Evolutionary conservation across 1,284 basidiomycete species (phyloP).

Genomic region (Ceratobasidium sp.): DNA sequence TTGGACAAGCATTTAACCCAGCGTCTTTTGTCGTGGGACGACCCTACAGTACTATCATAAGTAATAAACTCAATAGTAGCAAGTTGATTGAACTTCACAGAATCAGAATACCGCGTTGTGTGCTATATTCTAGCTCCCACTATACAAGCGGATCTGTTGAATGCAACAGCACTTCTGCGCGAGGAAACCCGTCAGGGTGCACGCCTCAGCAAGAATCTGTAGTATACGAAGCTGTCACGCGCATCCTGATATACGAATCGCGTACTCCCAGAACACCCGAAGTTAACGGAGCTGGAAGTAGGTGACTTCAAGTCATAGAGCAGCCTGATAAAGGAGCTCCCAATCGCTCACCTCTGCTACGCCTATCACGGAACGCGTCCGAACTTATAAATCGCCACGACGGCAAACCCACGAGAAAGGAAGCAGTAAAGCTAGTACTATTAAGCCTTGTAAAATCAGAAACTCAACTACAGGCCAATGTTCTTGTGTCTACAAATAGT

Average conservation of each 20-base stretch:
- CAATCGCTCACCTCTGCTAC: neutral
- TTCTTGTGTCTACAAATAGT: slow-evolving; percentile 60
- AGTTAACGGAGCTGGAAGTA: neutral
- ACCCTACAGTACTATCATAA: no score
- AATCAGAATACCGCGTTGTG: no score
- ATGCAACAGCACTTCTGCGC: no score
- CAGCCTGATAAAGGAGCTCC: neutral
- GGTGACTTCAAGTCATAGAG: neutral
- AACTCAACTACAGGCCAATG: slow-evolving; percentile 8
- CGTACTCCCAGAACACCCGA: neutral
- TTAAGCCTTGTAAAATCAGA: neutral
- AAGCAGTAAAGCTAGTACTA: slow-evolving; percentile 1
- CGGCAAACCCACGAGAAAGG: neutral
- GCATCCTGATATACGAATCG: neutral
- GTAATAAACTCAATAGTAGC: no score
- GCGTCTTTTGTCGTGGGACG: no score
- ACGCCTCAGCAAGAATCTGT: no score
- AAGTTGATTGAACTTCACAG: no score
- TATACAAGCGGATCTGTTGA: no score
- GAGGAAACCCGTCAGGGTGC: no score
- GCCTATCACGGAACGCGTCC: neutral
- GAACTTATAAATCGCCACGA: neutral
- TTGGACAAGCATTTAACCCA: no score
- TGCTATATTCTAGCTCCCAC: no score
- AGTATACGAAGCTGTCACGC: no score